phyloP scores from a whole-genome alignment of 495 filamentous ascomycete species.

The Viridothelium virens region DNA sequence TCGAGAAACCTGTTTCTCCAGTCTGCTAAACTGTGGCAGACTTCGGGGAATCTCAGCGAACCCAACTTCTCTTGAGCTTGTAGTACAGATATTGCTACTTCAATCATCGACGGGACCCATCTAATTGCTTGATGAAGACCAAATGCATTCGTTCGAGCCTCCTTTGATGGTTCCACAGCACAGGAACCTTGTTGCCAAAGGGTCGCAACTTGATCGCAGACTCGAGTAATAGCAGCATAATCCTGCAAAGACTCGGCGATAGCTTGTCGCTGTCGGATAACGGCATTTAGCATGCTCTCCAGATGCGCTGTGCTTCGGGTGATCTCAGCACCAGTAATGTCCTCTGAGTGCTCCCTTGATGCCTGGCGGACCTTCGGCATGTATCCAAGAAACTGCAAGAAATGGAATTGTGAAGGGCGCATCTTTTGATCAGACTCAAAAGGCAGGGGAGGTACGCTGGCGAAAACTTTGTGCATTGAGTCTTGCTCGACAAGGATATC shows the following conservation, averaged over 20 bases:
- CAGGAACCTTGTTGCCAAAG: not conserved
- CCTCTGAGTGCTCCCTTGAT: slow-evolving; percentile 65
- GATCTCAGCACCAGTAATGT: slow-evolving; percentile 70
- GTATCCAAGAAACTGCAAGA: slow-evolving; percentile 67
- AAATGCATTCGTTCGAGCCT: not conserved
- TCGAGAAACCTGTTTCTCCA: not conserved
- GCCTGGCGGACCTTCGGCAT: slow-evolving; percentile 58
- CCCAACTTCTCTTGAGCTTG: slow-evolving; percentile 29
- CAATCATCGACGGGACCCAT: slow-evolving; percentile 23
- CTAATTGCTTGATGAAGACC: not conserved
- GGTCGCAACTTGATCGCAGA: not conserved
- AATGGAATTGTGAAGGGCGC: slow-evolving; percentile 56
- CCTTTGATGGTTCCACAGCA: not conserved
- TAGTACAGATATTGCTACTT: slow-evolving; percentile 20
- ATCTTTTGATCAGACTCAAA: slow-evolving; percentile 20
- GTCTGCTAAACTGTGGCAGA: slow-evolving; percentile 4
- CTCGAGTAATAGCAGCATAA: not conserved
- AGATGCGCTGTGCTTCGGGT: slow-evolving; percentile 69
- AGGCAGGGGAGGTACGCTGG: slow-evolving; percentile 37
- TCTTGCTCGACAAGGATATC: slow-evolving; percentile 63
- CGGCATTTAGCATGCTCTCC: slow-evolving; percentile 66
- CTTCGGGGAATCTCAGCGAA: slow-evolving; percentile 19
- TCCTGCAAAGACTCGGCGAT: slow-evolving; percentile 34
- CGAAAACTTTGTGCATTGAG: slow-evolving; percentile 58
- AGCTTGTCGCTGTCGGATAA: slow-evolving; percentile 57